A percentile compares a stretch with the other conserved stretches of the same genome.
Conservation (phyloP, 495 filamentous ascomycete genomes). For the Pyrenula aspistea region DNA sequence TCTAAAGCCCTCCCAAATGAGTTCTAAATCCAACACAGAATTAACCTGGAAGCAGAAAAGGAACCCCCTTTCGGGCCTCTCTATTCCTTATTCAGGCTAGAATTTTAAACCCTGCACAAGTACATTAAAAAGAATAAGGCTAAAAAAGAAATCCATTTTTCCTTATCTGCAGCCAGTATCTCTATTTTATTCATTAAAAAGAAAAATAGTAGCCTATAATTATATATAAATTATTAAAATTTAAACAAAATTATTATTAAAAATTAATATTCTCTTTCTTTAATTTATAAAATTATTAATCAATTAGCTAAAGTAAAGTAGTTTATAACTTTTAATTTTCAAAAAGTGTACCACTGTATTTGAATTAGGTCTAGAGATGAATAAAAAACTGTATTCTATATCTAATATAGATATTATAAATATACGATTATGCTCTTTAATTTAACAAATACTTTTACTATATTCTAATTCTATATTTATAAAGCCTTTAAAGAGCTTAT, state of each 20-base stretch:
- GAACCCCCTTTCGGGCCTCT: too few species aligned
- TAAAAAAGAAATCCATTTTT: too few species aligned
- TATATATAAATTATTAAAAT: background rate
- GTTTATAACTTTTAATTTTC: constrained; percentile 1
- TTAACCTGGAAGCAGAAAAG: too few species aligned
- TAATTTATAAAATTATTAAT: constrained; percentile 3
- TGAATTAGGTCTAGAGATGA: background rate
- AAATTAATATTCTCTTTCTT: constrained; percentile 7
- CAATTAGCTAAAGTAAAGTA: constrained; percentile 2
- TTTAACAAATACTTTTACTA: constrained; percentile 3
- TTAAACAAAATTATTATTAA: constrained; percentile 5
- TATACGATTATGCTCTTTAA: constrained; percentile 10
- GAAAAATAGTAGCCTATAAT: background rate
- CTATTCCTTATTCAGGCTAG: too few species aligned
- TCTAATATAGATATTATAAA: constrained; percentile 4
- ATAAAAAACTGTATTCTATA: constrained; percentile 5
- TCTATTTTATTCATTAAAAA: constrained; percentile 1
- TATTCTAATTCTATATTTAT: constrained; percentile 5
- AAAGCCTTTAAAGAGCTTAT: background rate
- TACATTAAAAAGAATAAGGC: too few species aligned
- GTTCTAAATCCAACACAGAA: too few species aligned
- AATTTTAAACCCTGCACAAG: too few species aligned
- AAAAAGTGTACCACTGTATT: background rate
- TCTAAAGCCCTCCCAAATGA: too few species aligned
- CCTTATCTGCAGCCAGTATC: too few species aligned